phyloP scores from a whole-genome alignment of 768 basidiomycete species.

The Pisolithus sp. region DNA sequence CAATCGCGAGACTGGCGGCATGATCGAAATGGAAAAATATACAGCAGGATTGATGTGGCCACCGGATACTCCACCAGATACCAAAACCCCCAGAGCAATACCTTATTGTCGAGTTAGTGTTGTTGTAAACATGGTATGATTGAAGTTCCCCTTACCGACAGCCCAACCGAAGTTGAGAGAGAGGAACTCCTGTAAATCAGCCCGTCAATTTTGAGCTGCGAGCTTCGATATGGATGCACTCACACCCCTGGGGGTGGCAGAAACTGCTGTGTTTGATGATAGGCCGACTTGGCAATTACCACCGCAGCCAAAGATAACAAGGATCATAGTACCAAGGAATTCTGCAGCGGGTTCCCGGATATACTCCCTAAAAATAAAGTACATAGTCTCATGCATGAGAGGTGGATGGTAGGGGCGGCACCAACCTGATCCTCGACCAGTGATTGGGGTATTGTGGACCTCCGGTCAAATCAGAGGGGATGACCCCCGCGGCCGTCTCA shows the following conservation, averaged over 20 bases:
- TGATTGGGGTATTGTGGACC: slow-evolving; percentile 40
- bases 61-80: slow-evolving; percentile 59
- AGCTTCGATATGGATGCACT: slow-evolving; percentile 18
- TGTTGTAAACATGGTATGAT: background rate
- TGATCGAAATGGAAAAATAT: slow-evolving; percentile 11
- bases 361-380: slow-evolving; percentile 26
- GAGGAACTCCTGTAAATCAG: slow-evolving; percentile 12
- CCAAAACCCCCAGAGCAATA: slow-evolving; percentile 63
- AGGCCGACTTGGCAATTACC: slow-evolving; percentile 53
- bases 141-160: slow-evolving; percentile 16
- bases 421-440: slow-evolving; percentile 53
- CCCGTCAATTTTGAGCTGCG: background rate
- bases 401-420: background rate
- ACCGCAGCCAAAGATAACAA: slow-evolving; percentile 56
- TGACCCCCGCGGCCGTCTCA: background rate
- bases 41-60: slow-evolving; percentile 75
- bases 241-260: slow-evolving; percentile 50
- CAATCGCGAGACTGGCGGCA: background rate
- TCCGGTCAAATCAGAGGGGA: slow-evolving; percentile 15
- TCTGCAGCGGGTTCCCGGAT: slow-evolving; percentile 59
- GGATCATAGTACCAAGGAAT: slow-evolving; percentile 52
- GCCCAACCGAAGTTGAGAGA: slow-evolving; percentile 28
- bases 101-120: slow-evolving; percentile 24
- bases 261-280: slow-evolving; percentile 38
- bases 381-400: background rate